phyloP scores from a whole-genome alignment of 1,284 basidiomycete species.

The Neotropicomus parvogracilis region DNA sequence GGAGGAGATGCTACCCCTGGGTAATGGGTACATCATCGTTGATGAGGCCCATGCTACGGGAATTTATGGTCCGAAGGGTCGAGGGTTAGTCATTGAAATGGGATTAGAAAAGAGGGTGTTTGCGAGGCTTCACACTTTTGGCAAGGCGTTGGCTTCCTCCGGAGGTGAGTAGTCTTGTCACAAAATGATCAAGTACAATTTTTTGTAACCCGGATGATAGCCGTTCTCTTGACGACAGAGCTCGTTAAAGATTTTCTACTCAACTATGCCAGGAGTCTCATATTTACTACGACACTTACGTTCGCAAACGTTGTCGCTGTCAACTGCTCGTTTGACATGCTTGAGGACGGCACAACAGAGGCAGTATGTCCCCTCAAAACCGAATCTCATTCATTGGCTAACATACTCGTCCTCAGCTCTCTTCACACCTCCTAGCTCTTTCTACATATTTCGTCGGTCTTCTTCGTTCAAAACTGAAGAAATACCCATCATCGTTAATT shows the following conservation, averaged over 20 bases:
- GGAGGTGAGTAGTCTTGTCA: slow-evolving; percentile 58
- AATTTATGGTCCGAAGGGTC: slow-evolving; percentile 75
- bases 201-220: slow-evolving; percentile 38
- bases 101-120: slow-evolving; percentile 63
- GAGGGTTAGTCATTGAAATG: slow-evolving; percentile 63
- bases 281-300: slow-evolving; percentile 84
- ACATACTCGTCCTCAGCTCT: slow-evolving; percentile 35
- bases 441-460: slow-evolving; percentile 38
- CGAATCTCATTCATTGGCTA: neutral
- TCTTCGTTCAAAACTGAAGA: slow-evolving; percentile 29
- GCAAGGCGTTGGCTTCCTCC: slow-evolving; percentile 67
- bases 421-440: slow-evolving; percentile 40
- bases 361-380: slow-evolving; percentile 34
- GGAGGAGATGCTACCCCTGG: slow-evolving; percentile 54
- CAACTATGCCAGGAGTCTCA: slow-evolving; percentile 90
- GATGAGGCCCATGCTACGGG: slow-evolving; percentile 91
- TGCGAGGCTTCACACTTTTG: slow-evolving; percentile 67
- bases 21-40: slow-evolving; percentile 71
- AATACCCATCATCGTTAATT: slow-evolving; percentile 25
- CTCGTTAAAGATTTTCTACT: slow-evolving; percentile 81
- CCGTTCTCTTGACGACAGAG: slow-evolving; percentile 72
- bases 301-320: slow-evolving; percentile 73
- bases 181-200: neutral
- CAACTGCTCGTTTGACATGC: slow-evolving; percentile 74
- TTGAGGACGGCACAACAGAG: slow-evolving; percentile 66